phyloP scores from a whole-genome alignment of 306 rosid species.

The Casuarina equisetifolia region DNA sequence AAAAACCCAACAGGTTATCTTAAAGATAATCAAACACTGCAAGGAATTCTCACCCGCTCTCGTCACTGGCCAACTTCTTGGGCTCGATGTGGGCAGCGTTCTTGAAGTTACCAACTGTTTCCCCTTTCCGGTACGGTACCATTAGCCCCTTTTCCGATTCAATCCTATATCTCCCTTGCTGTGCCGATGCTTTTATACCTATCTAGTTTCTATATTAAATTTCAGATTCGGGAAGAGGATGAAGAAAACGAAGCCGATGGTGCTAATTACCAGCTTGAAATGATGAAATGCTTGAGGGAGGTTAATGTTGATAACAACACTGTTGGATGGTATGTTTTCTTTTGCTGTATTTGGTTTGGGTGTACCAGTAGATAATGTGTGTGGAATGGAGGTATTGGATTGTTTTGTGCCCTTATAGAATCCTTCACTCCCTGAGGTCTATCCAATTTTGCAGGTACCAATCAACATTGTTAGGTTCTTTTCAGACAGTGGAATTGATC shows the following conservation, averaged over 20 bases:
- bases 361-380: not conserved
- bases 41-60: conserved; percentile 91
- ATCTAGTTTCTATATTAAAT: conserved; percentile 17
- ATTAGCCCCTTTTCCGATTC: too few species aligned
- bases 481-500: conserved; percentile 86
- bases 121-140: conserved; percentile 77
- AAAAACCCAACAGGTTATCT: conserved; percentile 50
- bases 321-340: conserved; percentile 76
- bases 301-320: conserved; percentile 98
- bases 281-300: conserved; percentile 99
- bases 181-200: not conserved
- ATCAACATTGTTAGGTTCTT: conserved; percentile 88
- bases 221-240: conserved; percentile 82
- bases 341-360: not conserved
- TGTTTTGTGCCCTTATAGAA: not conserved
- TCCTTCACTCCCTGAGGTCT: not conserved
- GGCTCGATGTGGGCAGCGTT: conserved; percentile 94
- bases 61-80: conserved; percentile 97
- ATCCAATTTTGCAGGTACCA: conserved; percentile 70
- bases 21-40: conserved; percentile 97
- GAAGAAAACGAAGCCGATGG: conserved; percentile 99
- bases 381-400: not conserved
- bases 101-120: conserved; percentile 98
- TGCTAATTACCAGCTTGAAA: conserved; percentile 97
- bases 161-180: not conserved